A percentile compares a stretch with the other conserved stretches of the same genome.
Evolutionary conservation across 176 grass and related monocot species (phyloP).

Genomic region (Themeda triandra): DNA sequence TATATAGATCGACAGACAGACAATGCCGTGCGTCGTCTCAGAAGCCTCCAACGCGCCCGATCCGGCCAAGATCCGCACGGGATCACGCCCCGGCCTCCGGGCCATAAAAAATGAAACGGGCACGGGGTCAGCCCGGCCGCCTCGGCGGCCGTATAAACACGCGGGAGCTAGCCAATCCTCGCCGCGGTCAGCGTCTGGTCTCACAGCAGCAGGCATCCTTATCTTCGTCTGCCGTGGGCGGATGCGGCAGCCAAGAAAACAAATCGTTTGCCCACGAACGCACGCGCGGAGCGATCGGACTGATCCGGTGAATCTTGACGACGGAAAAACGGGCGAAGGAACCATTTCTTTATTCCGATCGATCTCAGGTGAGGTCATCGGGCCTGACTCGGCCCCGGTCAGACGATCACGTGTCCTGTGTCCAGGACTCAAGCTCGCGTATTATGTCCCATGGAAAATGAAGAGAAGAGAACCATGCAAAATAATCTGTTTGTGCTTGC

Average conservation of each 20-base stretch:
- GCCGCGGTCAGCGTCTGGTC: not conserved
- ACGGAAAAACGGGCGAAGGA: not conserved
- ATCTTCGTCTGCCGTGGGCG: not conserved
- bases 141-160: too few species aligned
- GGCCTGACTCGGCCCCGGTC: not conserved
- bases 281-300: not conserved
- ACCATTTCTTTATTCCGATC: conserved; percentile 1
- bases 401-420: not conserved
- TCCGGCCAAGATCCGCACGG: conserved; percentile 32
- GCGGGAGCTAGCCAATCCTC: not conserved
- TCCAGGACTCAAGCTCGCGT: not conserved
- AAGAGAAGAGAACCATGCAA: too few species aligned
- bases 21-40: not conserved
- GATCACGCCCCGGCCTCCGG: not conserved
- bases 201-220: not conserved
- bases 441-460: too few species aligned
- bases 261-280: not conserved
- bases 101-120: too few species aligned
- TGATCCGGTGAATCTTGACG: conserved; percentile 35
- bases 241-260: not conserved
- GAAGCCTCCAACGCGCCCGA: conserved; percentile 18
- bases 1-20: too few species aligned
- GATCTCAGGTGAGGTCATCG: not conserved
- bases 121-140: too few species aligned
- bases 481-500: too few species aligned